Evolutionary conservation across 1,284 basidiomycete species (phyloP), one percentile per base, ranked within the genome.

Genomic region (Wallemia mellicola): DNA sequence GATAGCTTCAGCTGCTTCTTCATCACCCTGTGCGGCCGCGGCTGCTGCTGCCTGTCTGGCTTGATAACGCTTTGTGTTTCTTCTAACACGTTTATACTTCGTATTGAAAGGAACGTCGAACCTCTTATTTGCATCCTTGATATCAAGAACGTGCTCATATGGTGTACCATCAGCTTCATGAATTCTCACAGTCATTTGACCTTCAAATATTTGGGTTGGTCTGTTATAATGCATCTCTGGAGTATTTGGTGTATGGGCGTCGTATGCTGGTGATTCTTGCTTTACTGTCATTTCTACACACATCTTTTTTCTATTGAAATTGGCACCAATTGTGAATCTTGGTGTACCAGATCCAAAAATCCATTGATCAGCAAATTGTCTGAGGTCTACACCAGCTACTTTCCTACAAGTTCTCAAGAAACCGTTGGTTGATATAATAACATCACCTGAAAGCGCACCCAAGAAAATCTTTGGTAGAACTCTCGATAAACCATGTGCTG

Each of bases 51-150:
- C 83, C 69, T 94, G 89, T 28, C 91, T 79, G 7, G 91, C 89
- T 57, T 94, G 78, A 65, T 94, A 94, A 22, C 88, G 83, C 69
- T 92, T 92, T 24, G 87, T 94, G 65, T 91, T 88, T 30, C 92
- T 77, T 59, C 91, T 77, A 19, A 95, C 86, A 63, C 94, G 86
- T 71, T 96, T 98, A 72, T 96, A 96, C 71, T 96, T 98, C n/a
- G 92, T 96, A 69, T 98, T 98, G 76, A 96, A 98, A 1, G 94
- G 91, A 0, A 98, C 88, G 66, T 94, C 88, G 68, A 87, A 95
- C 15, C 84, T 81, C 69, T 94, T 95, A 71, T 83, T 84, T 1
- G 79, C 71, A 24, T 78, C 79, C 48, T 85, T 81, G 61, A 98
- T 85, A 68, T 95, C 89, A 48, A 99, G 76, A 24, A 98, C 86